Conservation (phyloP, 148 eudicot species). For the Vaccinium vitisidaea region DNA sequence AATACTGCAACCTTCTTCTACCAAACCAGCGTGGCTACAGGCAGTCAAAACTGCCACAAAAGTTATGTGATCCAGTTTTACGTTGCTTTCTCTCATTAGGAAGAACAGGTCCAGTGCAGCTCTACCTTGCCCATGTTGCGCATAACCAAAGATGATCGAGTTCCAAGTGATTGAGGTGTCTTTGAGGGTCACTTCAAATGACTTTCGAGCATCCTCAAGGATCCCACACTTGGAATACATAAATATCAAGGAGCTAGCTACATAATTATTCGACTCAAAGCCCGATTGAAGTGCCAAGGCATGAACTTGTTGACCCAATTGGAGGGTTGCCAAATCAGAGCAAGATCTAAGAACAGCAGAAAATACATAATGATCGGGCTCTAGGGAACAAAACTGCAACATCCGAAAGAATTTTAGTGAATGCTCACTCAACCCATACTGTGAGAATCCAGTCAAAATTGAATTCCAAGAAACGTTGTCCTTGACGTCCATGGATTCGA, state of each 20-base stretch:
- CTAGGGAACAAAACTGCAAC: constrained; percentile 42
- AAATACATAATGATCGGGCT: constrained; percentile 64
- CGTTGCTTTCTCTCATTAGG: constrained; percentile 39
- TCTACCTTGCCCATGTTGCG: constrained; percentile 71
- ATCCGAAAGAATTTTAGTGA: constrained; percentile 50
- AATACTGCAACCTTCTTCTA: constrained; percentile 57
- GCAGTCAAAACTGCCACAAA: constrained; percentile 79
- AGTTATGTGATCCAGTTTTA: constrained; percentile 65
- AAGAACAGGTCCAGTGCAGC: constrained; percentile 57
- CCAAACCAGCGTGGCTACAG: constrained; percentile 78
- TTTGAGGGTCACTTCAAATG: constrained; percentile 54
- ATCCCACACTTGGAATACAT: constrained; percentile 81
- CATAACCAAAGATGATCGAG: constrained; percentile 71
- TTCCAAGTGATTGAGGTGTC: constrained; percentile 69
- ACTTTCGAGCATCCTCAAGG: constrained; percentile 51
- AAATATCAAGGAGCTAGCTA: constrained; percentile 55
- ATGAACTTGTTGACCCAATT: constrained; percentile 65
- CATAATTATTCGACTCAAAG: constrained; percentile 53
- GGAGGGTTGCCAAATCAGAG: constrained; percentile 66
- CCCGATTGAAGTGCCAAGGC: constrained; percentile 54
- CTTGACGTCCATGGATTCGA: constrained; percentile 44
- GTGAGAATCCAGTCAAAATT: constrained; percentile 65
- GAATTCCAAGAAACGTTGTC: constrained; percentile 83
- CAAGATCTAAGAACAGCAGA: constrained; percentile 73
- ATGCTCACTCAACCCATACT: constrained; percentile 63